Evolutionary conservation across 805 yeast species (phyloP), one percentile per base, ranked within the genome.

Genomic region (Lachancea sp.): DNA sequence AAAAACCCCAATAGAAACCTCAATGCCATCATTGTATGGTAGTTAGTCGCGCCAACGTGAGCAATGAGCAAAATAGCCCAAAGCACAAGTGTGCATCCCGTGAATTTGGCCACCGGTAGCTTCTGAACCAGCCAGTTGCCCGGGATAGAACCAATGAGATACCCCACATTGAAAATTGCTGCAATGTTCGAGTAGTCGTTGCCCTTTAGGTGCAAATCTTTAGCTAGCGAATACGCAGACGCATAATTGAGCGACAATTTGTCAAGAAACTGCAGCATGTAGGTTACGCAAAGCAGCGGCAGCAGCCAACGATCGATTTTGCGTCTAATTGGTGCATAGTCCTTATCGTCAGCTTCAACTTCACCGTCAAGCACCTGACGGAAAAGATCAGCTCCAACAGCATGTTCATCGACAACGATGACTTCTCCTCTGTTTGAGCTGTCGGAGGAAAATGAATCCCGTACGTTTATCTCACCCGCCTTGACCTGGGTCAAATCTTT

Each of bases 161-260:
- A 73, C 1, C 72, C 74, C 26, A 64, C 55, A 47, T 68, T 68
- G 52, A 69, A 67, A 19, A 69, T 62, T 8, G 72, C 61, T 1
- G 70, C 69, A 16, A 66, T 58, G 69, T 72, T 66, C 29, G 65
- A 52, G 41, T 65, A 68, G 43, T 54, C 61, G 44, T 64, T 61
- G 3, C 77, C 73, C 19, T 49, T 46, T 60, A 74, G 63, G 13
- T 63, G 45, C 38, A 66, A 62, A 51, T 72, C 75, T 20, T 51
- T 53, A 36, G 62, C 61, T 44, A 52, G 27, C 12, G 52, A 51
- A 38, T 49, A 51, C 9, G 55, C 55, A 18, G 55, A 50, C 2
- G 54, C 55, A 45, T 51, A 42, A 47, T 49, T 46, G 41, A 49
- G 20, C 13, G 52, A 51, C 22, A 53, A 37, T 30, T 53, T 51